Evolutionary conservation across 129 eudicot genomes (phyloP).

Genomic region (Solidago caesia): DNA sequence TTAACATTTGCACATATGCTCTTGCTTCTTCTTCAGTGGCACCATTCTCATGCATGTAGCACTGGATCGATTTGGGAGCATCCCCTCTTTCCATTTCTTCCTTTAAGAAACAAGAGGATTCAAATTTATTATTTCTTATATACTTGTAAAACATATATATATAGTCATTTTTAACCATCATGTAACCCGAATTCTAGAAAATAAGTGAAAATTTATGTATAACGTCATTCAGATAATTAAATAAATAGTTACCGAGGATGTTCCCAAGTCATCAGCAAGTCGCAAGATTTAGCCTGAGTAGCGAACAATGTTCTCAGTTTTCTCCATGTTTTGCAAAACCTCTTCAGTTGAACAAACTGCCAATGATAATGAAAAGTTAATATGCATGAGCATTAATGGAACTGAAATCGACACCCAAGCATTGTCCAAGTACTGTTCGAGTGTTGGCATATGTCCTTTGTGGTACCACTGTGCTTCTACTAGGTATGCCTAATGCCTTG

Average conservation of each 20-base stretch:
- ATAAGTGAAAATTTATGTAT: too few relatives aligned
- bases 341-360: too few relatives aligned
- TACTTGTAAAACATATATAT: too few relatives aligned
- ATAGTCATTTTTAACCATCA: too few relatives aligned
- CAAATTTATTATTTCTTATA: too few relatives aligned
- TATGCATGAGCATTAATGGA: constrained; percentile 23
- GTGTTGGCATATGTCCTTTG: constrained; percentile 30
- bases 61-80: too few relatives aligned
- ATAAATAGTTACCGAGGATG: constrained; percentile 35
- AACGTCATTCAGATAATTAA: too few relatives aligned
- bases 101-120: too few relatives aligned
- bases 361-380: constrained; percentile 1
- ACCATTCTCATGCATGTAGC: too few relatives aligned
- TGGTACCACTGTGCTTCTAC: constrained; percentile 39
- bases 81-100: too few relatives aligned
- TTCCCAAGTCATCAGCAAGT: constrained; percentile 35
- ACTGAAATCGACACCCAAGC: constrained; percentile 25
- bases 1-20: constrained; percentile 11
- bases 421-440: constrained; percentile 33
- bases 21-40: constrained; percentile 41
- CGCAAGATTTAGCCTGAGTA: constrained; percentile 28
- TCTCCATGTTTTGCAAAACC: constrained; percentile 5
- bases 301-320: constrained; percentile 1
- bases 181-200: too few relatives aligned
- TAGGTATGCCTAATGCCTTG: constrained; percentile 32